These are phyloP conservation scores for Trichomonas tenax DNA, from an alignment of 208 protist species.

Conservation along the genomic window DNA sequence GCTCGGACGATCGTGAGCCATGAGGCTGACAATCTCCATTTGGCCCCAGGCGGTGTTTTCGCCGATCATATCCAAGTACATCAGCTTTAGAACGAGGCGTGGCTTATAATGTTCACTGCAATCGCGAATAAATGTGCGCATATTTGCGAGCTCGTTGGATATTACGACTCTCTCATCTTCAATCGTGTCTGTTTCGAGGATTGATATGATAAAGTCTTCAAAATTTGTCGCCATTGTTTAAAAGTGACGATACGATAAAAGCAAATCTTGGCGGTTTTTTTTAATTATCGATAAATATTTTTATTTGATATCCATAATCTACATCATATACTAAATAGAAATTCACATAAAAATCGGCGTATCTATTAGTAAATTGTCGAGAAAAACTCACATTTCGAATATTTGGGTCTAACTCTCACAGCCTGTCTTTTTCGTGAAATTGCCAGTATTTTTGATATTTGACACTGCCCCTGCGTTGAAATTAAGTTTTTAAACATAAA, in stretches of 20 bases:
- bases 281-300: neutral
- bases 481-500: too few relatives aligned
- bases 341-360: too few relatives aligned
- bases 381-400: too few relatives aligned
- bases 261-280: neutral
- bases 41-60: constrained; percentile 4
- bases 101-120: neutral
- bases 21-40: constrained; percentile 21
- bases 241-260: neutral
- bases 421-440: too few relatives aligned
- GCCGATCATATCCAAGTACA: neutral
- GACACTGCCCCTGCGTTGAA: too few relatives aligned
- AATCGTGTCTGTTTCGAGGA: neutral
- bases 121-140: constrained; percentile 8
- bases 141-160: neutral
- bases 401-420: too few relatives aligned
- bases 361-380: too few relatives aligned
- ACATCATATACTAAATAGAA: too few relatives aligned
- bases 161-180: neutral
- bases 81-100: neutral
- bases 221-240: neutral
- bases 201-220: neutral
- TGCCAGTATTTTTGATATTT: too few relatives aligned
- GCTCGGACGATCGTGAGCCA: neutral
- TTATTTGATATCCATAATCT: too few relatives aligned